These are phyloP conservation scores for Phylloporus sp. DNA, from an alignment of 768 basidiomycete species.

Conservation along the genomic window DNA sequence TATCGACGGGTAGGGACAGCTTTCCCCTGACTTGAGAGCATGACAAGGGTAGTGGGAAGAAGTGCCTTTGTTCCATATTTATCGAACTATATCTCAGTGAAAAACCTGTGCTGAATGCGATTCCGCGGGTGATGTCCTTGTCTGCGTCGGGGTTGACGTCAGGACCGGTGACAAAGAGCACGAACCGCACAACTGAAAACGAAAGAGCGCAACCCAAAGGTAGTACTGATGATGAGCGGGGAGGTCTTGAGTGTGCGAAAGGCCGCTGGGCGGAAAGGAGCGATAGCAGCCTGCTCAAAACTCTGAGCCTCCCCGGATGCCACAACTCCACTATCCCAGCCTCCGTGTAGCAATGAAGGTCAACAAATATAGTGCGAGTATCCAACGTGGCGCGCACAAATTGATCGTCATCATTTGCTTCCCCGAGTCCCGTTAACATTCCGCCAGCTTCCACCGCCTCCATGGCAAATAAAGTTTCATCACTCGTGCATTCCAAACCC, in stretches of 20 bases:
- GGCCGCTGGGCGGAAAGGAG: conserved; percentile 26
- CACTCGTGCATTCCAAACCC: conserved; percentile 36
- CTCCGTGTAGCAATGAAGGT: conserved; percentile 50
- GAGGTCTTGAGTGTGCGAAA: conserved; percentile 6
- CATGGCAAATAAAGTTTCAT: conserved; percentile 53
- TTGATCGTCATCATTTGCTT: conserved; percentile 43
- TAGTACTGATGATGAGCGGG: conserved; percentile 33
- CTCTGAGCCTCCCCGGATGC: conserved; percentile 53
- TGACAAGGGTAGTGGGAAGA: conserved; percentile 20
- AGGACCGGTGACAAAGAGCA: conserved; percentile 66
- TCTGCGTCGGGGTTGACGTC: conserved; percentile 75
- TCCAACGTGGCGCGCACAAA: conserved; percentile 38
- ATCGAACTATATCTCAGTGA: conserved; percentile 55
- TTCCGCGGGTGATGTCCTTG: conserved; percentile 61
- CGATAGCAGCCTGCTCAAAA: conserved; percentile 48
- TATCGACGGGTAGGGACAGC: conserved; percentile 51
- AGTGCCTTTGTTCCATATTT: conserved; percentile 13
- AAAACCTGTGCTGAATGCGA: conserved; percentile 52
- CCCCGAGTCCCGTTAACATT: conserved; percentile 43
- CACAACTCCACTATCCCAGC: conserved; percentile 62
- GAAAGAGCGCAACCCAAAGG: conserved; percentile 54
- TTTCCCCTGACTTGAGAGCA: conserved; percentile 46
- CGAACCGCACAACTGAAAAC: conserved; percentile 55
- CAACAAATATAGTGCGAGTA: conserved; percentile 38
- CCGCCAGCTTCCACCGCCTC: conserved; percentile 50